These are phyloP conservation scores for Tolypocladium paradoxum DNA, from an alignment of 2,329 filamentous ascomycete species.

Conservation along the genomic window DNA sequence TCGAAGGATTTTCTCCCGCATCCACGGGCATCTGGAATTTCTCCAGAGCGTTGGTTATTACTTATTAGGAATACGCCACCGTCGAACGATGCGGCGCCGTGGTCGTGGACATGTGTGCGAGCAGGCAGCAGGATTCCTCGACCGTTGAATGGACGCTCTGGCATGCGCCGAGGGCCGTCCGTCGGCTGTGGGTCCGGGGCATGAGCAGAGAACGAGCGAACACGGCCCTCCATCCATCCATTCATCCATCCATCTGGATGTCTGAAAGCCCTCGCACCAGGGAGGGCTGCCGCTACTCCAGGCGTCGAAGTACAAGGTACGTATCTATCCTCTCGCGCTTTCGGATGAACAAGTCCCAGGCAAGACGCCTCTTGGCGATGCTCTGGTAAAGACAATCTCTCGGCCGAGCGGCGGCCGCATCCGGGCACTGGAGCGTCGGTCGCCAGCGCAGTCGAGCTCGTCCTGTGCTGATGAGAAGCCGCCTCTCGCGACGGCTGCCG, in stretches of 20 bases:
- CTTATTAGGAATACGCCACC: not conserved
- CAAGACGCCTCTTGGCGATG: too few relatives aligned
- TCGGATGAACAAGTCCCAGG: too few relatives aligned
- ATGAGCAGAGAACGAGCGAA: not conserved
- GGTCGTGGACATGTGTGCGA: not conserved
- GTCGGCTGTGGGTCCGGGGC: not conserved
- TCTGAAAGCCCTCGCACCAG: not conserved
- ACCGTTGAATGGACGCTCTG: constrained; percentile 12
- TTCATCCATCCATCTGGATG: not conserved
- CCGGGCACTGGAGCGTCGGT: too few relatives aligned
- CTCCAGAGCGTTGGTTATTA: not conserved
- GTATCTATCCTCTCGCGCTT: too few relatives aligned
- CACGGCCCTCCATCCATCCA: not conserved
- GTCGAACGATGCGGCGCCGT: not conserved
- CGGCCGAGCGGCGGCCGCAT: too few relatives aligned
- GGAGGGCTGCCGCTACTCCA: not conserved
- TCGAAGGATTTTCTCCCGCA: not conserved
- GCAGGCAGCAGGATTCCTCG: constrained; percentile 21
- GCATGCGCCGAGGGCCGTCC: not conserved
- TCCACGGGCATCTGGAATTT: not conserved
- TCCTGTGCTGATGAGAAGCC: too few relatives aligned
- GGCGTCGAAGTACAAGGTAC: too few relatives aligned
- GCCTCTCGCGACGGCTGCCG: too few relatives aligned
- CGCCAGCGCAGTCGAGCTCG: too few relatives aligned
- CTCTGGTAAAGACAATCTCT: too few relatives aligned